Base-by-base conservation (phyloP, 306 rosid genomes). In the Aeschynomene evenia region DNA sequence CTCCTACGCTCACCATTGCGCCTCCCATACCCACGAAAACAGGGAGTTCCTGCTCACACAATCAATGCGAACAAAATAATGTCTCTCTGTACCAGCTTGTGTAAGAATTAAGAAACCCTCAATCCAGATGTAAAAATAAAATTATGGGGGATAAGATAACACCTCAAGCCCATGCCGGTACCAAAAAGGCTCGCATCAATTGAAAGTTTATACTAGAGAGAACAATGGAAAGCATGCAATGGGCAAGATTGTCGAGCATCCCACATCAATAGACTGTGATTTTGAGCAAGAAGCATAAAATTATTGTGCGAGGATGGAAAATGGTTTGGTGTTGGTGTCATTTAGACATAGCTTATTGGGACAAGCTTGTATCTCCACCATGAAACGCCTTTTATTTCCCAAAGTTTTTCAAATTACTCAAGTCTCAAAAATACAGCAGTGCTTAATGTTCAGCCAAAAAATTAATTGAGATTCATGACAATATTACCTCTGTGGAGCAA, bases 21-120 rank as follows among this genome's bases (percentile, higher is more conserved):
- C 71, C 76, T 77, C 61, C 80, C 80, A 52, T 76, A 76, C n/a
- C 80, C 80, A 28, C 80, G 80, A 59, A 76, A 76, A 34, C 81
- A 77, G 20, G 81, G 81, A 40, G 81, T 77, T 53, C 73, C 73
- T 68, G 63, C 37, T 53, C 14, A 37, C 51, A 36, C 24, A 68
- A 67, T 67, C 62, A 19, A 51, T 5, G 23, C n/a, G 21, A 51
- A 36, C 9, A 31, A 7, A 28, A 48, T 65, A 13, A 16, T 24
- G 24, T 43, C 7, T 5, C 55, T 45, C 24, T 1, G 4, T 16
- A 26, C 37, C 26, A 64, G 21, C 55, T 19, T 19, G 29, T 3
- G 5, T 9, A 36, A 36, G 42, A 36, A 36, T 1, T 9, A 36
- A 36, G 42, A 36, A 36, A 36, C 46, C 55, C 15, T 15, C 24